Evolutionary conservation across 164 flowering plant species (phyloP).

Genomic region (Vitis rupestris): DNA sequence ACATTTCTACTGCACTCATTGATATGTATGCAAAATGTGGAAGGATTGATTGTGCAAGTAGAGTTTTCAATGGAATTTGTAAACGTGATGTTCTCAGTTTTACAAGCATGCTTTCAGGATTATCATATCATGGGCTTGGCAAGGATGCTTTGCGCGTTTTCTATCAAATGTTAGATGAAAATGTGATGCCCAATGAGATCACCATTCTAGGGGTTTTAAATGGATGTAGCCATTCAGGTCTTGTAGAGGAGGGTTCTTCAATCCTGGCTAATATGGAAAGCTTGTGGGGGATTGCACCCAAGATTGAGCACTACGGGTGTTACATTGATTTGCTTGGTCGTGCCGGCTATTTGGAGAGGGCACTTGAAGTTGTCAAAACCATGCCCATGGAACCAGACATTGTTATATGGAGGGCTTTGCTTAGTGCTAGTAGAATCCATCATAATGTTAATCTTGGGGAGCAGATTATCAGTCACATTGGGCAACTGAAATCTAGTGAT

Average conservation of each 20-base stretch:
- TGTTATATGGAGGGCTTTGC: conserved; percentile 57
- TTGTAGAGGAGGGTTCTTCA: conserved; percentile 44
- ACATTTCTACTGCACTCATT: conserved; percentile 48
- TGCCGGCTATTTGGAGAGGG: conserved; percentile 43
- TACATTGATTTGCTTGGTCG: conserved; percentile 52
- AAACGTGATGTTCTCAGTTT: conserved; percentile 35
- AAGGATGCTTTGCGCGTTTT: conserved; percentile 41
- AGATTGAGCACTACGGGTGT: conserved; percentile 52
- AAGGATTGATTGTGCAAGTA: conserved; percentile 31
- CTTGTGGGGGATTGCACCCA: conserved; percentile 43
- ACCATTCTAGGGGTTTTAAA: conserved; percentile 50
- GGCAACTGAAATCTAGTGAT: conserved; percentile 17
- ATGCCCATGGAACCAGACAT: conserved; percentile 52
- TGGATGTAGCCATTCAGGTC: conserved; percentile 61
- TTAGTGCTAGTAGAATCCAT: conserved; percentile 49
- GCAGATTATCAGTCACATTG: conserved; percentile 26
- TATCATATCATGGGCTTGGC: conserved; percentile 48
- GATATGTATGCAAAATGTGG: conserved; percentile 77
- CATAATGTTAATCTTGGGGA: conserved; percentile 37
- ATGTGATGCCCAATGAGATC: conserved; percentile 39
- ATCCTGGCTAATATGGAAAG: conserved; percentile 40
- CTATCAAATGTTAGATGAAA: conserved; percentile 32
- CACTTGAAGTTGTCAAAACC: conserved; percentile 34
- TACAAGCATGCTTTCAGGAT: conserved; percentile 49
- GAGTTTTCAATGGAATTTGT: conserved; percentile 26